Conservation (phyloP, 306 rosid species). For the Geum urbanum region DNA sequence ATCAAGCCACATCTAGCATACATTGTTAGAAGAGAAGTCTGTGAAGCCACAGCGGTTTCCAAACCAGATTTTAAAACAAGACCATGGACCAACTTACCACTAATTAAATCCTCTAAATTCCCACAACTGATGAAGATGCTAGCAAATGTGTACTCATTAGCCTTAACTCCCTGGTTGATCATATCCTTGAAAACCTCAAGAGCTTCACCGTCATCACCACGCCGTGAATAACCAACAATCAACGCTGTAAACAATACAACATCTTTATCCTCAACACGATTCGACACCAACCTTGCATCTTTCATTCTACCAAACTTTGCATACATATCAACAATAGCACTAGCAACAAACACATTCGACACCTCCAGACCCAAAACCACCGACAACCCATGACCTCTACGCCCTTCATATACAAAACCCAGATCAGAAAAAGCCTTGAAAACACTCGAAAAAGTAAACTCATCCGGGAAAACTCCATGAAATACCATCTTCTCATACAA, state of each 20-base stretch:
- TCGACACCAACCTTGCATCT: slow-evolving; percentile 45
- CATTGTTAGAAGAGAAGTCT: slow-evolving; percentile 69
- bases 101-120: slow-evolving; percentile 40
- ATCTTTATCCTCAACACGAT: slow-evolving; percentile 58
- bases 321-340: slow-evolving; percentile 62
- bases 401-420: slow-evolving; percentile 35
- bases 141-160: slow-evolving; percentile 60
- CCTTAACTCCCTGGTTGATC: slow-evolving; percentile 41
- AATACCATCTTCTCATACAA: slow-evolving; percentile 43
- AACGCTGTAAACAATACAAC: slow-evolving; percentile 63
- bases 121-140: slow-evolving; percentile 55
- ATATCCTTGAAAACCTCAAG: slow-evolving; percentile 40
- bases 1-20: slow-evolving; percentile 53
- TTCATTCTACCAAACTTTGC: slow-evolving; percentile 51
- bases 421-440: slow-evolving; percentile 54
- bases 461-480: slow-evolving; percentile 58
- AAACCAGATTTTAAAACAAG: slow-evolving; percentile 52
- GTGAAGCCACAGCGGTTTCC: slow-evolving; percentile 54
- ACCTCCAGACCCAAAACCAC: slow-evolving; percentile 64
- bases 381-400: slow-evolving; percentile 57
- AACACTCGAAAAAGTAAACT: slow-evolving; percentile 52
- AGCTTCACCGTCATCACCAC: slow-evolving; percentile 48
- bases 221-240: slow-evolving; percentile 59
- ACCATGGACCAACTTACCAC: slow-evolving; percentile 56
- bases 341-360: slow-evolving; percentile 51